Percentiles rank a stretch among this genome's conserved stretches.
These are phyloP conservation scores for Xylaria sp. DNA, from an alignment of 2,329 filamentous ascomycete species.

Conservation along the genomic window DNA sequence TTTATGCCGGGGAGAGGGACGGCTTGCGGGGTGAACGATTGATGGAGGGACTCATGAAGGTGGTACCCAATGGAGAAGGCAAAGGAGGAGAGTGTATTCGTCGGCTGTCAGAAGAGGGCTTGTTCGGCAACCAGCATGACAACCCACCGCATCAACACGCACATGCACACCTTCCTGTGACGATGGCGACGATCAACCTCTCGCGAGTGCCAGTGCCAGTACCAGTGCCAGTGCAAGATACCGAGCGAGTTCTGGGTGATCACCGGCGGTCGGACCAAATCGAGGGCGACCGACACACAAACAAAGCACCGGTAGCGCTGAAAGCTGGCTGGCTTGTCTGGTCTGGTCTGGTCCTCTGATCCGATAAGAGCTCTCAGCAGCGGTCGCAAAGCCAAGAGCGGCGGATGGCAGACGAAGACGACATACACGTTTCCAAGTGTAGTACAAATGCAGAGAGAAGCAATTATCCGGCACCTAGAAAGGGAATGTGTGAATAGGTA, in stretches of 20 bases:
- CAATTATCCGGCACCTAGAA: conserved; percentile 20
- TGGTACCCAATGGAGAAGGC: conserved; percentile 21
- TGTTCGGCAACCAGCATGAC: conserved; percentile 29
- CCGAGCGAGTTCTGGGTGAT: conserved; percentile 17
- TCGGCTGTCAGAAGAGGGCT: conserved; percentile 20
- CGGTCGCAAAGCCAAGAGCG: conserved; percentile 12
- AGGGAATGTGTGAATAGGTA: conserved; percentile 10
- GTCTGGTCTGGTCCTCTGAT: neutral
- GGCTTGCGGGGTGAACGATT: conserved; percentile 32
- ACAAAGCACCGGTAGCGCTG: conserved; percentile 1
- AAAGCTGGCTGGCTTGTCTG: neutral
- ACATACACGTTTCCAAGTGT: conserved; percentile 11
- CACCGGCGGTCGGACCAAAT: neutral
- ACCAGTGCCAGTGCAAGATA: conserved; percentile 10
- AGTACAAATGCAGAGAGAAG: conserved; percentile 22
- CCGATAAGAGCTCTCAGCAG: conserved; percentile 14
- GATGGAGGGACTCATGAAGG: conserved; percentile 35
- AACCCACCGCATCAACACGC: conserved; percentile 21
- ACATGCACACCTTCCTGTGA: conserved; percentile 5
- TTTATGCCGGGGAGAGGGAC: conserved; percentile 34
- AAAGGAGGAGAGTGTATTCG: conserved; percentile 20
- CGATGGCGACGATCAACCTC: conserved; percentile 20
- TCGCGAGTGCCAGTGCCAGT: neutral
- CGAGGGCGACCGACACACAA: neutral
- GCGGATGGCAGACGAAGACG: conserved; percentile 5